Evolutionary conservation across 352 stramenopile genomes (phyloP).

Genomic region (Albugo candida): DNA sequence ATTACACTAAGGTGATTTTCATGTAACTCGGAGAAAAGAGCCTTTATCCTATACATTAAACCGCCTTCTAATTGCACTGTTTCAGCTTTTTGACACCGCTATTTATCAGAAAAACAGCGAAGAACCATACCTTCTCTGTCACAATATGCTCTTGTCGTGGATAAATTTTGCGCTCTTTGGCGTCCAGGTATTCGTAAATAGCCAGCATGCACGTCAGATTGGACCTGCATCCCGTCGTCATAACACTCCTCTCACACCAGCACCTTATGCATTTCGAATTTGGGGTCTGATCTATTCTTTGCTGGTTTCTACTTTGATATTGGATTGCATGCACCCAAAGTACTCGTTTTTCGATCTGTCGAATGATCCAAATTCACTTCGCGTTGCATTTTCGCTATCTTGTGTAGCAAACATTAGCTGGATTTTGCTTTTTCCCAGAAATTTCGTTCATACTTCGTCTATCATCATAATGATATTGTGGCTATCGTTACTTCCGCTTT

Average conservation of each 20-base stretch:
- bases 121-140: too few relatives aligned
- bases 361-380: constrained; percentile 24
- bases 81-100: too few relatives aligned
- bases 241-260: constrained; percentile 59
- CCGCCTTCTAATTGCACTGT: too few relatives aligned
- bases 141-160: constrained; percentile 19
- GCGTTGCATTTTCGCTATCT: constrained; percentile 30
- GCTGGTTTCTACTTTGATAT: constrained; percentile 30
- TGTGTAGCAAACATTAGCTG: constrained; percentile 56
- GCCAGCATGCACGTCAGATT: constrained; percentile 18
- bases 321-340: constrained; percentile 44
- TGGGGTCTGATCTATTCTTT: constrained; percentile 63
- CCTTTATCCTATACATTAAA: too few relatives aligned
- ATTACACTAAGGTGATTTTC: too few relatives aligned
- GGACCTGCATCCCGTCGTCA: constrained; percentile 35
- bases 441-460: constrained; percentile 35
- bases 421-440: constrained; percentile 45
- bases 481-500: constrained; percentile 40
- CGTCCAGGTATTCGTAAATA: constrained; percentile 43
- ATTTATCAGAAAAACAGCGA: too few relatives aligned
- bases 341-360: constrained; percentile 28
- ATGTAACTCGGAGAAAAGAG: too few relatives aligned
- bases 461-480: constrained; percentile 32
- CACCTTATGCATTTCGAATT: constrained; percentile 53
- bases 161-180: constrained; percentile 40